A percentile compares a stretch with the other conserved stretches of the same genome.
These are phyloP conservation scores for Trichosanthes truncata DNA, from an alignment of 306 rosid species.

Conservation along the genomic window DNA sequence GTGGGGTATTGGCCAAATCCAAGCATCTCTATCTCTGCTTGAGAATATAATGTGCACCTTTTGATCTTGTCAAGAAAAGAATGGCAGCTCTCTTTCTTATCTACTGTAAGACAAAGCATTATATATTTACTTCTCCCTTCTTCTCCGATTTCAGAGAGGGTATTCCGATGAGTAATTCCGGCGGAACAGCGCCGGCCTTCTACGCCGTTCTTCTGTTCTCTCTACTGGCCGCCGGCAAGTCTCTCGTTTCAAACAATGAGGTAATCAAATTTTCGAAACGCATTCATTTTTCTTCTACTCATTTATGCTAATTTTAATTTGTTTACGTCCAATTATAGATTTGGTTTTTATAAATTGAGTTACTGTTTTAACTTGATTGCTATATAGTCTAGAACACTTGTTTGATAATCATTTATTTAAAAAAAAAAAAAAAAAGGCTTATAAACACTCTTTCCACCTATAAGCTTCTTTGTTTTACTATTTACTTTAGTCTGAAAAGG, in stretches of 20 bases:
- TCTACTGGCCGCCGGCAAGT: neutral
- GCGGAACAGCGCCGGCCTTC: neutral
- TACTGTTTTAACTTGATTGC: neutral
- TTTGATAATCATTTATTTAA: too few species aligned
- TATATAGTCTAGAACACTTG: too few species aligned
- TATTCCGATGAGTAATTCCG: neutral
- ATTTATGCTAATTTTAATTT: neutral
- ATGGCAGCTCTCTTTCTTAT: slow-evolving; percentile 13
- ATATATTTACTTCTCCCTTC: neutral
- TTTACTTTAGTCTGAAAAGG: too few species aligned
- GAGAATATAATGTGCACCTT: slow-evolving; percentile 29
- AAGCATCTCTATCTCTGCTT: neutral
- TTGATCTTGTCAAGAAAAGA: slow-evolving; percentile 36
- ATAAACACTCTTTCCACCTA: too few species aligned
- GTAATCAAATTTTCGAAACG: neutral
- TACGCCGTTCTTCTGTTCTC: neutral
- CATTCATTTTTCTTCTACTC: neutral
- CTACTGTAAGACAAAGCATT: neutral
- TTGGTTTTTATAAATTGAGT: neutral
- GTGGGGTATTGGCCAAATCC: neutral
- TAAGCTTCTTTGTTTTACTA: too few species aligned
- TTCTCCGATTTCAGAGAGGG: neutral
- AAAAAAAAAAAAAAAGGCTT: too few species aligned
- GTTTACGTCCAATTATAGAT: neutral
- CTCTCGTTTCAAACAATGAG: neutral